Evolutionary conservation across 257 asterid genomes (phyloP).

Genomic region (Schizonepeta tenuifolia): DNA sequence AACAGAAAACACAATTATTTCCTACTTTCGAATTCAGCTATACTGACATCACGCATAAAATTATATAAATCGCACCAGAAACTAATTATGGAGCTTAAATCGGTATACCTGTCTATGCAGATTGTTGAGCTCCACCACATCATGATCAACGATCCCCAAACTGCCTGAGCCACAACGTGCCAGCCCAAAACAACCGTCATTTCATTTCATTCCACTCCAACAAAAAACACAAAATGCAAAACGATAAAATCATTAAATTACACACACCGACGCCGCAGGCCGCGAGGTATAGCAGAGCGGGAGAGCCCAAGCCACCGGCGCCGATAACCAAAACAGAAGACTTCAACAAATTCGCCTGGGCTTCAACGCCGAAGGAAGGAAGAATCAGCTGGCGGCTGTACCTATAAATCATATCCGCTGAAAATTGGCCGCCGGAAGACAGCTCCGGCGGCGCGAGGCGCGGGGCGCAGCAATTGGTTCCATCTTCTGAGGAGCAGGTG

Average conservation of each 20-base stretch:
- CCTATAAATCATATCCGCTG: constrained; percentile 78
- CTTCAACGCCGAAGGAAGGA: constrained; percentile 84
- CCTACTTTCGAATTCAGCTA: not conserved
- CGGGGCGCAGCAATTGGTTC: constrained; percentile 32
- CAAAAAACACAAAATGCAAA: not conserved
- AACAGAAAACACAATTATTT: not conserved
- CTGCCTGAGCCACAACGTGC: constrained; percentile 58
- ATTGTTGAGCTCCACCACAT: constrained; percentile 94
- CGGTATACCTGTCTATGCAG: constrained; percentile 86
- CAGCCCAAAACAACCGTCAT: constrained; percentile 17
- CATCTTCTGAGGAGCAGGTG: constrained; percentile 30
- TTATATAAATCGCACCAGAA: not conserved
- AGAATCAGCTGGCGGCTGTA: constrained; percentile 96
- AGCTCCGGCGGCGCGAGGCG: constrained; percentile 14
- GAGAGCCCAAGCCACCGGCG: constrained; percentile 98
- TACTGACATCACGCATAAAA: not conserved
- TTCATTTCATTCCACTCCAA: constrained; percentile 19
- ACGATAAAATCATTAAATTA: not conserved
- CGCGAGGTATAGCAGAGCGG: constrained; percentile 88
- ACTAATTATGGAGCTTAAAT: not conserved
- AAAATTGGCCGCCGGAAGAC: constrained; percentile 39
- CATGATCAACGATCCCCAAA: constrained; percentile 95
- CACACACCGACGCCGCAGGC: constrained; percentile 68
- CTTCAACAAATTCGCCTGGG: constrained; percentile 76
- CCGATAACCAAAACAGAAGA: constrained; percentile 89